phyloP scores from a whole-genome alignment of 768 basidiomycete genomes.

The Kwoniella mangroviensis region DNA sequence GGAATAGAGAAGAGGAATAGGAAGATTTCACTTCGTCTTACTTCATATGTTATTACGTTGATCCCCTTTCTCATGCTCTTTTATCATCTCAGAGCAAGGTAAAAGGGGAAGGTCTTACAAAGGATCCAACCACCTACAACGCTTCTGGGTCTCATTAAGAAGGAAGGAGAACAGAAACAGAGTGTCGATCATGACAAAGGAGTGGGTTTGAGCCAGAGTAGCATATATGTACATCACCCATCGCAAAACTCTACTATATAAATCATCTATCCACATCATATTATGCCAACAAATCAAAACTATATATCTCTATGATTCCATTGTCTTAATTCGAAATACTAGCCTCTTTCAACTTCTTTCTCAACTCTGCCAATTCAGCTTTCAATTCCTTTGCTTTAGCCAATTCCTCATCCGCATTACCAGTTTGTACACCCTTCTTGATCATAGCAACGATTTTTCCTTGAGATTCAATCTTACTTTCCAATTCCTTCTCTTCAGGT shows the following conservation, averaged over 20 bases:
- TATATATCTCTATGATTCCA: not conserved
- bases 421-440: slow-evolving; percentile 62
- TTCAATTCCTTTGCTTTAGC: slow-evolving; percentile 44
- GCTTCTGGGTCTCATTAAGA: not conserved
- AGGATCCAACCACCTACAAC: slow-evolving; percentile 16
- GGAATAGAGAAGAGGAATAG: not conserved
- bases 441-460: slow-evolving; percentile 73
- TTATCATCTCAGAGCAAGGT: not conserved
- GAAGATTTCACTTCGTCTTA: not conserved
- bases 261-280: not conserved
- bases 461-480: slow-evolving; percentile 75
- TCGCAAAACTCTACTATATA: slow-evolving; percentile 11
- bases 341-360: slow-evolving; percentile 48
- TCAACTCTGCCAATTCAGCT: slow-evolving; percentile 46
- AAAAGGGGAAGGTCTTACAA: slow-evolving; percentile 18
- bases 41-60: not conserved
- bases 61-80: not conserved
- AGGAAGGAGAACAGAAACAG: not conserved
- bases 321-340: slow-evolving; percentile 9
- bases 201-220: not conserved
- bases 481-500: slow-evolving; percentile 72
- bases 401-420: slow-evolving; percentile 48
- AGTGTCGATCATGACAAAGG: not conserved
- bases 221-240: not conserved
- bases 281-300: not conserved